These are phyloP conservation scores for Apiosordaria backusii DNA, from an alignment of 495 filamentous ascomycete genomes.

Conservation along the genomic window DNA sequence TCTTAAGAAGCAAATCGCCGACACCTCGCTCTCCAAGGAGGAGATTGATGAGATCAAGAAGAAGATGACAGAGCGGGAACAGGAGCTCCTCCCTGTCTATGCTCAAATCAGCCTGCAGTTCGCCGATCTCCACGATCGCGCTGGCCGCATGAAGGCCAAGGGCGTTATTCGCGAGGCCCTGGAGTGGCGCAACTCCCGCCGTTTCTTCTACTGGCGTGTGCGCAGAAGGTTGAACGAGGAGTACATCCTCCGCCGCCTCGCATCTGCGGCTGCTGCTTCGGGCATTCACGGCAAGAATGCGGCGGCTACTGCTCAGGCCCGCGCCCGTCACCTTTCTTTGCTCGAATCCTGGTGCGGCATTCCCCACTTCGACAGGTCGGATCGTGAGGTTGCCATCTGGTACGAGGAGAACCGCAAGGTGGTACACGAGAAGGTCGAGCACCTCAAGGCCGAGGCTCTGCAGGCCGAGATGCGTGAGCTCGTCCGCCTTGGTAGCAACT, in stretches of 20 bases:
- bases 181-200: constrained; percentile 82
- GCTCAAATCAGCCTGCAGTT: constrained; percentile 90
- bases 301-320: constrained; percentile 42
- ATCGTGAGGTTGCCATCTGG: constrained; percentile 86
- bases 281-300: constrained; percentile 26
- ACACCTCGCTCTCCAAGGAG: constrained; percentile 65
- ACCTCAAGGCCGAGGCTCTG: constrained; percentile 70
- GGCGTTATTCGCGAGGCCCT: constrained; percentile 80
- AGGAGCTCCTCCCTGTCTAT: constrained; percentile 87
- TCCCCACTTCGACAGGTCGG: constrained; percentile 66
- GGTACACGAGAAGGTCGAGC: constrained; percentile 74
- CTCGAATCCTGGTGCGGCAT: constrained; percentile 77
- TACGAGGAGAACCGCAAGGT: constrained; percentile 92
- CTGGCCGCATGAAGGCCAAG: constrained; percentile 97
- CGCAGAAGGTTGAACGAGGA: constrained; percentile 96
- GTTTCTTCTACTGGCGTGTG: constrained; percentile 99
- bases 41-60: constrained; percentile 73
- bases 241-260: constrained; percentile 86
- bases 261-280: constrained; percentile 44
- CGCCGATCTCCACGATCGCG: constrained; percentile 94
- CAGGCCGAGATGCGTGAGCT: constrained; percentile 74
- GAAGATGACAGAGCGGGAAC: constrained; percentile 83
- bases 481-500: constrained; percentile 48
- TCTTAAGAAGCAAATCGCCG: constrained; percentile 71
- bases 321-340: constrained; percentile 60